Percentiles rank a stretch among this genome's conserved stretches.
These are phyloP conservation scores for Mycena pura DNA, from an alignment of 768 basidiomycete species.

Conservation along the genomic window DNA sequence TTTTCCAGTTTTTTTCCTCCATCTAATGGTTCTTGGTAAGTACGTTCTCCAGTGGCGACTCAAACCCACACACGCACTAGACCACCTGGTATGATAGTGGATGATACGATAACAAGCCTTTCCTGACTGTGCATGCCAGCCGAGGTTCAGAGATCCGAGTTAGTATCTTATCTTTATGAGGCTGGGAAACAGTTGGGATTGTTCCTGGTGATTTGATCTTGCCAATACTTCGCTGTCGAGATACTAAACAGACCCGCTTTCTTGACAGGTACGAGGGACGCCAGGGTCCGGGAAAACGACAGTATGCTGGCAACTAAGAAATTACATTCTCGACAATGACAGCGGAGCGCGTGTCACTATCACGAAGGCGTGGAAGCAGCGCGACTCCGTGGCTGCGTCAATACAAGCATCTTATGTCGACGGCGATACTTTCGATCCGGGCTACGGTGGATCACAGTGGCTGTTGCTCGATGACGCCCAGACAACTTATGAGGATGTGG, in stretches of 20 bases:
- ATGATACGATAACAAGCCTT: neutral
- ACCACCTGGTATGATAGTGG: neutral
- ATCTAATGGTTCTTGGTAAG: no score
- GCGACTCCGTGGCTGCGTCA: no score
- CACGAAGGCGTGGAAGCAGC: neutral
- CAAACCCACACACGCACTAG: neutral
- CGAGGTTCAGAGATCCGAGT: neutral
- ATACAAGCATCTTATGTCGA: no score
- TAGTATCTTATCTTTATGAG: neutral
- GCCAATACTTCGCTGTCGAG: no score
- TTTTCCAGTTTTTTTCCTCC: no score
- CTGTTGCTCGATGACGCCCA: neutral
- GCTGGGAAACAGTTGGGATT: neutral
- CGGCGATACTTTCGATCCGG: no score
- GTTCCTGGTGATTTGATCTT: neutral
- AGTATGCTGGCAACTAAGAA: neutral
- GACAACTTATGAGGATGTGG: neutral
- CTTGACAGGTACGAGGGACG: neutral
- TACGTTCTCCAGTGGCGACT: no score
- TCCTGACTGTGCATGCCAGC: neutral
- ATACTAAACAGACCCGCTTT: neutral
- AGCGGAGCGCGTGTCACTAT: neutral
- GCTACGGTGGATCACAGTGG: neutral
- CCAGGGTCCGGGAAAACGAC: neutral
- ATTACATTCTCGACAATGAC: neutral